phyloP scores from a whole-genome alignment of 2,329 filamentous ascomycete species.

The Podosphaera fusca region DNA sequence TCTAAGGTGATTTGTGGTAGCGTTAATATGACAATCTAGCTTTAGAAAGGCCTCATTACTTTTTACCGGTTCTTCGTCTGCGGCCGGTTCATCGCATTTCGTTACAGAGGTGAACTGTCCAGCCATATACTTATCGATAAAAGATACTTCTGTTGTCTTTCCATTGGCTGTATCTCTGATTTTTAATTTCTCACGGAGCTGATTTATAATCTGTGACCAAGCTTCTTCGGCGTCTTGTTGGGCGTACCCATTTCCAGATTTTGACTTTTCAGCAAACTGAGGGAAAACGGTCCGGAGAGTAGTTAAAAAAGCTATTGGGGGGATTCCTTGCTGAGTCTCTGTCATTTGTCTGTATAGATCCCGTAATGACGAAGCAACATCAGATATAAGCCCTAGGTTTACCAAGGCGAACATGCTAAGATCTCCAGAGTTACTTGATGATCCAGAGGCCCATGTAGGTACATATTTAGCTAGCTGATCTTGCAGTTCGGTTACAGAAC shows the following conservation, averaged over 20 bases:
- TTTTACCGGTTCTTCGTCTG: constrained; percentile 45
- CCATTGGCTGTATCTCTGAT: constrained; percentile 28
- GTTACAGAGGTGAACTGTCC: constrained; percentile 59
- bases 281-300: constrained; percentile 61
- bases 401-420: constrained; percentile 27
- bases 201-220: constrained; percentile 83
- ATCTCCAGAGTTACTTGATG: constrained; percentile 17
- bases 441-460: constrained; percentile 17
- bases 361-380: constrained; percentile 55
- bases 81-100: constrained; percentile 62
- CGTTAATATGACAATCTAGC: constrained; percentile 86
- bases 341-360: constrained; percentile 78
- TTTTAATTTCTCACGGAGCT: constrained; percentile 57
- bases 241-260: constrained; percentile 65
- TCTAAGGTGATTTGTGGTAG: constrained; percentile 65
- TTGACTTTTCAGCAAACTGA: constrained; percentile 78
- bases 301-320: constrained; percentile 61
- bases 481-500: constrained; percentile 76
- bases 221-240: constrained; percentile 98
- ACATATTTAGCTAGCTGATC: constrained; percentile 44
- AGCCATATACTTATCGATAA: constrained; percentile 77
- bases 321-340: constrained; percentile 68
- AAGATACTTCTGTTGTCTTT: constrained; percentile 38
- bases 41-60: constrained; percentile 64
- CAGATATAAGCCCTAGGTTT: constrained; percentile 23